Base-by-base conservation (phyloP, 495 filamentous ascomycete genomes). In the Xylaria bambusicola region DNA sequence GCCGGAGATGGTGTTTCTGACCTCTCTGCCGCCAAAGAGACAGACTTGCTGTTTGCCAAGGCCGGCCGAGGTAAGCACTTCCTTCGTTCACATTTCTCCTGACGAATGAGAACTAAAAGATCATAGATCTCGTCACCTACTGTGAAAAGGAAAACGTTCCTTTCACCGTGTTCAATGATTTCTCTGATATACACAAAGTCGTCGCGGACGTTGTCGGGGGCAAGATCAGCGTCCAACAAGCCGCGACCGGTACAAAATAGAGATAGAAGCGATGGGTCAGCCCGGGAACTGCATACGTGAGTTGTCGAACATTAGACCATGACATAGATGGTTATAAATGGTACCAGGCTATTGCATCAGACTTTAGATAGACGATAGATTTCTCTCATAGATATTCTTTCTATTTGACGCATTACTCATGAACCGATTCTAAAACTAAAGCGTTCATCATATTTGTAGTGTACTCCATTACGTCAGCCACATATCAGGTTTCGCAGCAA, bases 1-100 rank as follows among this genome's bases (percentile, higher is more conserved):
- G 92, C 92, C 23, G 92, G 92, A 47, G 92, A 97, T 60, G 92
- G 92, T 24, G 90, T 96, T 0, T 93, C 89, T 1, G 92, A 97
- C 68, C 76, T 97, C 42, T 92, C 88, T 29, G 92, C 92, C 9
- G 92, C 92, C 1, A 82, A 85, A 49, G 91, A 97, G 73, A 95
- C 92, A 15, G 90, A 97, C 68, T 71, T 97, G 41, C 73, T 97
- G 17, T 97, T 96, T 69, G 92, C 92, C 50, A 98, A 97, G 80
- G 84, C 88, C 35, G 93, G 90, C 8, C 83, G 89, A 71, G 92
- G 91, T 94, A 83, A 52, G 80, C 73, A 57, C 13, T 42, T 27
- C 41, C 27, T 13, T 53, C 17, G 2, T 42, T 21, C 21, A 50
- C 10, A 5, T n/a, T 10, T 23, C 40, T 62, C 21, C 51, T 65